Conservation (phyloP, 805 yeast species). For the Saccharomycopsis sp. region DNA sequence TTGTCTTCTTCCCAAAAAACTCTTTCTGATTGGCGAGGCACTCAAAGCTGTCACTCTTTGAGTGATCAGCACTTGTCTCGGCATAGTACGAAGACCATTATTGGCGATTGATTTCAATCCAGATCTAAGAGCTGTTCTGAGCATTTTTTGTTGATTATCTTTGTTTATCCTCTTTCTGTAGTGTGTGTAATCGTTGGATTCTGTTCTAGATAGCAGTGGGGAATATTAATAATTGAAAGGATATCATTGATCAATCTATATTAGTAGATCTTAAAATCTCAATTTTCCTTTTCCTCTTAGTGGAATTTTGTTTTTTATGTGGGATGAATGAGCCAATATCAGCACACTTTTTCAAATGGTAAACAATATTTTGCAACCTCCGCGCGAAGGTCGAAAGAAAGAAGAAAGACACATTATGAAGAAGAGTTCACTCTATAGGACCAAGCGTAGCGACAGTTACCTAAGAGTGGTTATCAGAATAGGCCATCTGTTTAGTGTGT, state of each 20-base stretch:
- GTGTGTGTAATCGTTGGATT: not conserved
- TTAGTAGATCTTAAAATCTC: not conserved
- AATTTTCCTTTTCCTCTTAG: not conserved
- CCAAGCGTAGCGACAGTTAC: no score
- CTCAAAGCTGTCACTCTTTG: not conserved
- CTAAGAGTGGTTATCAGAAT: no score
- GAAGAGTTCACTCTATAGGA: no score
- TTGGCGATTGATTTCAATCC: not conserved
- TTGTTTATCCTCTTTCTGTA: no score
- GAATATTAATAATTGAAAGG: not conserved
- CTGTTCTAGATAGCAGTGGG: not conserved
- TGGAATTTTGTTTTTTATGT: not conserved
- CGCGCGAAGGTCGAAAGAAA: no score
- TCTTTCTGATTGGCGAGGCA: not conserved
- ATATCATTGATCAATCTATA: not conserved
- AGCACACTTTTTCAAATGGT: not conserved
- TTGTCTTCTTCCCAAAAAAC: not conserved
- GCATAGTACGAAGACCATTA: conserved; percentile 2
- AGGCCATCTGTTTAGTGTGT: no score
- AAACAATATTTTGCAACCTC: no score
- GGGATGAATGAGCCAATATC: not conserved
- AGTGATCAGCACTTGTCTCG: conserved; percentile 5
- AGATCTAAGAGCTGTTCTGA: not conserved
- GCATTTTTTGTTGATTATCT: no score
- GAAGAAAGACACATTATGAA: no score